Evolutionary conservation across 202 grass and related monocot species (phyloP), one percentile per base, ranked within the genome.

Genomic region (Alloteropsis angusta): DNA sequence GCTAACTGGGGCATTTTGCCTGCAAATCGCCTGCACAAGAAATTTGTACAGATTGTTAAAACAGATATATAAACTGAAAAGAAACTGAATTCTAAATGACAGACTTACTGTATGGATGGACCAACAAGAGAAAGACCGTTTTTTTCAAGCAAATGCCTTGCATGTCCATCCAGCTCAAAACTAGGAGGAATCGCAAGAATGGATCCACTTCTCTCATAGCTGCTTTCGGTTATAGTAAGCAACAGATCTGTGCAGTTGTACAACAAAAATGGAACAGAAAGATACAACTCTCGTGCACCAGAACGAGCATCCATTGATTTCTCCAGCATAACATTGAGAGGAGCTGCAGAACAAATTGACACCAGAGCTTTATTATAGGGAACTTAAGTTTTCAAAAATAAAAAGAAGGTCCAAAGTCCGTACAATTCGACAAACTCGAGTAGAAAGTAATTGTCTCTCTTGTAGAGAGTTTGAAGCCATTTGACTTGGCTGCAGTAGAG

Each of bases 251-350:
- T 97, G 58, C 91, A 97, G 65, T 97, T 97, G 81, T 97, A 97
- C 72, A 97, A 65, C 78, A 97, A 87, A 78, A 90, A 97, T 50
- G 91, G 91, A 84, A 97, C 91, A 75, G 85, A 92, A 80, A 97
- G 91, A 76, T 83, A 88, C 65, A 97, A 72, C 75, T 97, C 91
- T 73, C 91, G 87, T 81, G 89, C 87, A 58, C 95, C 95, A 80
- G 87, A 94, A 81, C 76, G 88, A 64, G 81, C 85, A 79, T 97
- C 85, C 90, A 92, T 89, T 82, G 95, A 74, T 92, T 93, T 97
- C 83, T 97, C 95, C 28, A 97, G 85, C 37, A 68, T 94, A 65
- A 94, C 83, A 85, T 83, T 94, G 56, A 94, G 81, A 86, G 85
- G 60, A 86, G 81, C 95, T 97, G 78, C 62, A 85, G 49, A 73